Base-by-base conservation (phyloP, 768 basidiomycete species). In the Tricholoma hemisulphureum region DNA sequence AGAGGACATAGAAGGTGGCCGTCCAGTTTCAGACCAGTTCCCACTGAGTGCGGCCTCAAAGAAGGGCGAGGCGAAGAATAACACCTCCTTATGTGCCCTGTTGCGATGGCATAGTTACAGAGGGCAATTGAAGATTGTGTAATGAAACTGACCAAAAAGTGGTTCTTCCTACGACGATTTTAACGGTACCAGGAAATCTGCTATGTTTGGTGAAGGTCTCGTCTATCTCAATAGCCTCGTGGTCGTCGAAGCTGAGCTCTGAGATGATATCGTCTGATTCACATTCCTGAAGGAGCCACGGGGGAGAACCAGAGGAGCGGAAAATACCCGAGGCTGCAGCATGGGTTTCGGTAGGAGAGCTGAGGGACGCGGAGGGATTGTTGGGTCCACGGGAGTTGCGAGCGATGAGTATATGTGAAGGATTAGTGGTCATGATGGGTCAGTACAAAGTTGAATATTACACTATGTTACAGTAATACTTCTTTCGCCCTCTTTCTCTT, bases 61-160 rank as follows among this genome's bases (percentile, higher is more conserved):
- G 79, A 96, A 96, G 0, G 94, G 92, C n/a, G 93, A 95, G 4
- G 93, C 89, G 68, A 94, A 96, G 73, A 87, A 89, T 6, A 96
- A 76, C 26, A 96, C 84, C 68, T 95, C 93, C 70, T 92, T 94
- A 74, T 96, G 94, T 1, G 89, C 88, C 91, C 91, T 93, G 67
- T 50, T 56, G 13, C 53, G 24, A 57, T 32, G 58, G 49, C 49
- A 45, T 51, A 28, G 48, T 59, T 45, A 50, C 54, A 57, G 51
- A 37, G 29, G 45, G 37, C 48, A 26, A 39, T 34, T 29, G 24
- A 31, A 8, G 20, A 31, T 41, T 31, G 31, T 39, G 56, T 57
- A 51, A 23, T 32, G 52, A 50, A 23, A 75, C 89, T 65, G 68
- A 93, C 93, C 94, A 96, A 74, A 96, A 96, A 4, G 90, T 93